phyloP scores from a whole-genome alignment of 2,329 filamentous ascomycete species.

The Colletotrichum zoysiae region DNA sequence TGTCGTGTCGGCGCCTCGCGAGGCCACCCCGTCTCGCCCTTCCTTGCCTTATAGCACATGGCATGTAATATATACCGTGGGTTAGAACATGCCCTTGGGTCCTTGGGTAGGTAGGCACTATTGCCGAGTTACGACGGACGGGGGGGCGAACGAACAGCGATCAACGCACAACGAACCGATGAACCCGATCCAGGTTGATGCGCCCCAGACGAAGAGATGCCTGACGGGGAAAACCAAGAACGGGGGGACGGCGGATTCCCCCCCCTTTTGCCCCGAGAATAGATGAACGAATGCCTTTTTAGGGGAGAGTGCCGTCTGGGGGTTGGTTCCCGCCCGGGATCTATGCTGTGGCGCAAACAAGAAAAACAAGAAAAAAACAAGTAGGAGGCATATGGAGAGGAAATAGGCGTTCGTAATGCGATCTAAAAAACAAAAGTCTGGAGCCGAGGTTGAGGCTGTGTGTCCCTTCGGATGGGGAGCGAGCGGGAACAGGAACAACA shows the following conservation, averaged over 20 bases:
- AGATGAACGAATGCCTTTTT: no score
- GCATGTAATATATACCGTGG: no score
- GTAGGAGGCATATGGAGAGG: not conserved
- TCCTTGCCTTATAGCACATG: no score
- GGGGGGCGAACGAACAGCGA: not conserved
- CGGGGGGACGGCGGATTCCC: no score
- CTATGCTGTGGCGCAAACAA: not conserved
- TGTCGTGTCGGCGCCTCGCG: not conserved
- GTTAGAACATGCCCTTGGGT: no score
- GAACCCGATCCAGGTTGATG: not conserved
- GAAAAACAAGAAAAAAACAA: not conserved
- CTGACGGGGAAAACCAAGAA: no score
- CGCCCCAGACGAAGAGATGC: no score
- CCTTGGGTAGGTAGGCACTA: no score
- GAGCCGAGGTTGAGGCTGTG: slow-evolving; percentile 20
- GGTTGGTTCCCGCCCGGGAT: no score
- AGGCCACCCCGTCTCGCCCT: not conserved
- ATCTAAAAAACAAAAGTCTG: not conserved
- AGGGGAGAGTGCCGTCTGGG: no score
- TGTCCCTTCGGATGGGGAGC: slow-evolving; percentile 5
- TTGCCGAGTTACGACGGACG: no score
- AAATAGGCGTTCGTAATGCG: slow-evolving; percentile 8
- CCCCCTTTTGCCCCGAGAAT: not conserved
- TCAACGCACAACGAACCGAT: not conserved
- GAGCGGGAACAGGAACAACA: no score